Evolutionary conservation across 2,329 filamentous ascomycete genomes (phyloP), one percentile per base, ranked within the genome.

Genomic region (Beauveria medogensis): DNA sequence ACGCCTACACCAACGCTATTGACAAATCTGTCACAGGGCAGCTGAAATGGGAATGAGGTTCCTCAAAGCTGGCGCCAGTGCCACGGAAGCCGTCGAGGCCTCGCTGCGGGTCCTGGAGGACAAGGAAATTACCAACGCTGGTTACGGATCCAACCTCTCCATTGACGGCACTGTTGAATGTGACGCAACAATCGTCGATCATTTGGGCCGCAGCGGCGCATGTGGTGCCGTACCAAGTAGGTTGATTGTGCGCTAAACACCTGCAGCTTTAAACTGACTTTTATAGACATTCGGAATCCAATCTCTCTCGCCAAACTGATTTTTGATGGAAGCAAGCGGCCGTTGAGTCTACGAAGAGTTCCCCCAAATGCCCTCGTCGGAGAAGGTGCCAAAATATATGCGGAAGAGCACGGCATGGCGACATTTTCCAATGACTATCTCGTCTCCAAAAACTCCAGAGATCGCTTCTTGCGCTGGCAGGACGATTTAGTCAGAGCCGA

Each of bases 111-210:
- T 91, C 22, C 84, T 99, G 20, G 94, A 99, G 75, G 91, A 99
- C 71, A 87, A 89, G 61, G 92, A 97, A 69, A 95, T 99, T 66
- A 99, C 95, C 41, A 99, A 99, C 72, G 90, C 93, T 43, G 94
- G 94, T 0, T 97, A 90, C 71, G 94, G 95, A 52, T 99, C 94
- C 75, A 99, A 99, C 69, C 78, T 99, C 26, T 88, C 91, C 50
- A 90, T 96, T 64, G 89, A 97, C 67, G 94, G 94, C 1, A 84
- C 86, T 1, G 94, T 97, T 14, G 94, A 99, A 73, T 95, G 92
- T 67, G 94, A 99, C 77, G 94, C 94, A 60, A 92, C 91, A 0
- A 84, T 99, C 59, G 89, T 99, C 46, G 92, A 99, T 69, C 90
- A 97, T 71, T 78, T 88, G 55, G 94, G 95, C 47, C 86, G 92